Percentiles rank a stretch among this genome's conserved stretches.
These are phyloP conservation scores for Saccharomycopsis capsularis DNA, from an alignment of 805 yeast genomes.

Conservation along the genomic window DNA sequence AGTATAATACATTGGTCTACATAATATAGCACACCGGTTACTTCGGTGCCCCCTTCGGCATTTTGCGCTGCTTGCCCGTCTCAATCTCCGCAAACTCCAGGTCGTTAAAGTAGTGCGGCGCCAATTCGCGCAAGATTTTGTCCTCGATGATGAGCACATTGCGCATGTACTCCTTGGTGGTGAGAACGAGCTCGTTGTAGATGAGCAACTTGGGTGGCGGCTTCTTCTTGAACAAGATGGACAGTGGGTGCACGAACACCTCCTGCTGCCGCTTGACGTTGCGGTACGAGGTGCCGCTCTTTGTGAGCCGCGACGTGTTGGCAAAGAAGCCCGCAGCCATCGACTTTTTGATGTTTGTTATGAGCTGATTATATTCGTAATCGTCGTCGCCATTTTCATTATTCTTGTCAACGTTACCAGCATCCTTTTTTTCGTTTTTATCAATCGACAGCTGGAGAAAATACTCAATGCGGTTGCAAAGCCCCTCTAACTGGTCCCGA, in stretches of 20 bases:
- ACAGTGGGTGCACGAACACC: slow-evolving; percentile 84
- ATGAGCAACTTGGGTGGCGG: slow-evolving; percentile 72
- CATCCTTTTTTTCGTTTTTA: slow-evolving; percentile 21
- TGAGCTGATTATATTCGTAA: slow-evolving; percentile 21
- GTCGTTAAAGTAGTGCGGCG: slow-evolving; percentile 44
- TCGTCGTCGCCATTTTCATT: slow-evolving; percentile 24
- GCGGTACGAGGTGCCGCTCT: slow-evolving; percentile 56
- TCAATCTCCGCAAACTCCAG: slow-evolving; percentile 14
- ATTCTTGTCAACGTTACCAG: slow-evolving; percentile 28
- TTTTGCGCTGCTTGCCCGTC: neutral
- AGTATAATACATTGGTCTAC: too few species aligned
- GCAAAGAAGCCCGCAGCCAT: slow-evolving; percentile 65
- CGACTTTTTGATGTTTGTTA: slow-evolving; percentile 41
- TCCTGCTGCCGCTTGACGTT: slow-evolving; percentile 60
- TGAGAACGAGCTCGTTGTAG: slow-evolving; percentile 77
- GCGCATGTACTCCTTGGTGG: slow-evolving; percentile 85
- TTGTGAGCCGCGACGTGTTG: slow-evolving; percentile 52
- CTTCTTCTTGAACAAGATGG: slow-evolving; percentile 52
- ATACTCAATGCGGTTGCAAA: slow-evolving; percentile 48
- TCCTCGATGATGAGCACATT: slow-evolving; percentile 65
- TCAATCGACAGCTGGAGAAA: slow-evolving; percentile 28
- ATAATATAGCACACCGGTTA: too few species aligned
- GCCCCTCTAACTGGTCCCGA: slow-evolving; percentile 55
- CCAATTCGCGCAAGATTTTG: slow-evolving; percentile 65
- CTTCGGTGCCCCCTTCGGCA: too few species aligned